Base-by-base conservation (phyloP, 2,329 filamentous ascomycete genomes). In the Elsinoe perseae region DNA sequence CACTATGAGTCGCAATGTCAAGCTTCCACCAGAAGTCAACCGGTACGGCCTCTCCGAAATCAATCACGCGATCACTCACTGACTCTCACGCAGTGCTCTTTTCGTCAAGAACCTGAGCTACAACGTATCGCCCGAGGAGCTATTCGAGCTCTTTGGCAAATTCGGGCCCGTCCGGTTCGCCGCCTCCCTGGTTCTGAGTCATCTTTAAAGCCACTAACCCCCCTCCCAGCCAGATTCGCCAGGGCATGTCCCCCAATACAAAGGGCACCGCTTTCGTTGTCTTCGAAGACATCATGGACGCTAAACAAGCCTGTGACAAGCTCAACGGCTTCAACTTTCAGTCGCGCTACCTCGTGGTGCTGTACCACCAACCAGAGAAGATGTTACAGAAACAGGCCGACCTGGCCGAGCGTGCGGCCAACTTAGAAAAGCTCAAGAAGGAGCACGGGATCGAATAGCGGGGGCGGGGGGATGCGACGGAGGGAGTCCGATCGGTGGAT, bases 101-200 rank as follows among this genome's bases (percentile, higher is more conserved):
- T 97, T 97, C 83, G 92, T 97, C 70, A 97, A 97, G 89, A 97
- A 98, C 83, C 83, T 97, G 79, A 95, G 91, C 86, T 97, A 96
- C 83, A 95, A 95, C 87, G 91, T 98, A 70, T 93, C 90, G 69
- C 87, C 92, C 68, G 91, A 96, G 77, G 91, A 97, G 76, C 84
- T 98, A 64, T 98, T 96, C 76, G 92, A 96, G 72, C 87, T 98
- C 71, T 98, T 98, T 78, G 91, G 89, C 73, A 95, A 95, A 77
- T 96, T 95, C 72, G 91, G 91, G 61, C 87, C 90, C 65, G 92
- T 96, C 72, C 87, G 90, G 89, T 93, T 85, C 68, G 84, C 74
- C 63, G 21, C 32, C 28, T 18, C 16, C 16, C 25, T 10, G 3
- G n/a, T 18, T 18, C 16, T 12, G 27, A 18, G 6, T 14, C 27